A percentile compares a stretch with the other conserved stretches of the same genome.
Conservation (phyloP, 2,329 filamentous ascomycete species). For the Lachnellula suecica region DNA sequence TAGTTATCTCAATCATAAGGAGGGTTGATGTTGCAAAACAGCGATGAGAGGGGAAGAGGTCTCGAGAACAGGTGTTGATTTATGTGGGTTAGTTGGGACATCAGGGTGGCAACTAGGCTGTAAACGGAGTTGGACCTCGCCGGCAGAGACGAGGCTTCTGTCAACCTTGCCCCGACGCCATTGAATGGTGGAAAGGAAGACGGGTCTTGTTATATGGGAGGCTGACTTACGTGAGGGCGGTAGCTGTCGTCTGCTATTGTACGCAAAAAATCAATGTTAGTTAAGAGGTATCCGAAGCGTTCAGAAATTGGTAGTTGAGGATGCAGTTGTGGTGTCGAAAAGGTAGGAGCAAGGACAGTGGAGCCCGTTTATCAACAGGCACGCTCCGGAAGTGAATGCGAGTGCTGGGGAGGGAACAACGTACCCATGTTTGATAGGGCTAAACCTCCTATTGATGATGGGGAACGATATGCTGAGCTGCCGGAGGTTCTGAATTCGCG, state of each 20-base stretch:
- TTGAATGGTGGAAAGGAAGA: neutral
- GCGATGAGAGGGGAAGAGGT: neutral
- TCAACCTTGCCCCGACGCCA: neutral
- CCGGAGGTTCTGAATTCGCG: slow-evolving; percentile 13
- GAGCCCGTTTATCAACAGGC: slow-evolving; percentile 1
- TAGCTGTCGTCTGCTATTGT: slow-evolving; percentile 13
- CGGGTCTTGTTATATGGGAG: neutral
- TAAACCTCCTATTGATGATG: slow-evolving; percentile 9
- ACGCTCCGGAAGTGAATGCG: slow-evolving; percentile 7
- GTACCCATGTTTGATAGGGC: slow-evolving; percentile 15
- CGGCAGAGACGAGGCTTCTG: slow-evolving; percentile 9
- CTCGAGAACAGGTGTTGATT: slow-evolving; percentile 1
- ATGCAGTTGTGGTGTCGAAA: slow-evolving; percentile 2
- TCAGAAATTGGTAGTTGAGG: neutral
- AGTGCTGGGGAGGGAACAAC: slow-evolving; percentile 10
- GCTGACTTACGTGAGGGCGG: slow-evolving; percentile 11
- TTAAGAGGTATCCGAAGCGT: slow-evolving; percentile 1
- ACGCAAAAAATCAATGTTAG: slow-evolving; percentile 1
- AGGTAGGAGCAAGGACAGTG: neutral
- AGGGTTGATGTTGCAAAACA: slow-evolving; percentile 2
- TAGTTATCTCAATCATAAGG: slow-evolving; percentile 31
- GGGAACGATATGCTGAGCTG: slow-evolving; percentile 14
- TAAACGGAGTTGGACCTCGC: slow-evolving; percentile 3
- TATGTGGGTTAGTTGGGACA: slow-evolving; percentile 6
- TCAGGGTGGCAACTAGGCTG: slow-evolving; percentile 18